Conservation (phyloP, 2,329 filamentous ascomycete genomes). For the Pseudogymnoascus sp. region DNA sequence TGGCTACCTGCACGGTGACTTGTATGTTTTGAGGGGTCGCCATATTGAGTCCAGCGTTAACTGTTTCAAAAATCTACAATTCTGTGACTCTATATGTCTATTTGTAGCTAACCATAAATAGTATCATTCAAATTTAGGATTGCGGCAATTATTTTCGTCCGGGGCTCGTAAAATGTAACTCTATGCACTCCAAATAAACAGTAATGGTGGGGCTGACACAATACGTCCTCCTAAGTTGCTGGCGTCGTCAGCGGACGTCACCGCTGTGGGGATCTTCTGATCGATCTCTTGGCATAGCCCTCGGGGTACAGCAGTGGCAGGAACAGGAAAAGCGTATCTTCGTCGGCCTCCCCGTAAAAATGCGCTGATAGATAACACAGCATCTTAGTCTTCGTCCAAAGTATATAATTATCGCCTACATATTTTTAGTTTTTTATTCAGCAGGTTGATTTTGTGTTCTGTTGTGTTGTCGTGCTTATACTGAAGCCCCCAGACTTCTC, state of each 20-base stretch:
- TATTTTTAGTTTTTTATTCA: background rate
- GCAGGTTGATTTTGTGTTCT: background rate
- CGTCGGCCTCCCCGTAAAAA: background rate
- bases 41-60: background rate
- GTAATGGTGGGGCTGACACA: background rate
- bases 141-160: background rate
- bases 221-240: background rate
- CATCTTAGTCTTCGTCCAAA: background rate
- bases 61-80: background rate
- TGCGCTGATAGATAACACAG: background rate
- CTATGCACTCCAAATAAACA: background rate
- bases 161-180: background rate
- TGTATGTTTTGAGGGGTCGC: background rate
- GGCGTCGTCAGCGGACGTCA: constrained; percentile 7
- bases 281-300: constrained; percentile 1
- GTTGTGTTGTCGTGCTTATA: background rate
- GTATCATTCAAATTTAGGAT: background rate
- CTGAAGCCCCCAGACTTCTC: background rate
- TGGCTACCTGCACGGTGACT: constrained; percentile 4
- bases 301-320: background rate
- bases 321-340: constrained; percentile 1
- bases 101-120: constrained; percentile 1
- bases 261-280: constrained; percentile 6
- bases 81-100: background rate
- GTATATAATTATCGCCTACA: background rate